Base-by-base conservation (phyloP, 2,329 filamentous ascomycete genomes). In the Emergomyces africanus region DNA sequence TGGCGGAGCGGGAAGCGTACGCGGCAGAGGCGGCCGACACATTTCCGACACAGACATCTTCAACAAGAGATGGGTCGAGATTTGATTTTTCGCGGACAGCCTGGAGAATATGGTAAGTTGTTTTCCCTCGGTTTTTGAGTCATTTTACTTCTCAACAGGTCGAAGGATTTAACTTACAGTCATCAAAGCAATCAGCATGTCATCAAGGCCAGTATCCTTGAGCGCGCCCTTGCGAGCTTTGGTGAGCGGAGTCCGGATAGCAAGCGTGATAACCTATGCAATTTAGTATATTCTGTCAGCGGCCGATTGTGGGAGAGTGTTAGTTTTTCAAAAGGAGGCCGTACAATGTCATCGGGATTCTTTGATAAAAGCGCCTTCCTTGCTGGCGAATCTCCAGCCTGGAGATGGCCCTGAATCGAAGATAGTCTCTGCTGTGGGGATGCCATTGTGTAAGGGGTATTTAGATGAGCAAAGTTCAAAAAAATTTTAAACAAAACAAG, bases 11-110 rank as follows among this genome's bases (percentile, higher is more conserved):
- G 81, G 94, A 91, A 57, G 91, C 92, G 42, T 92, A 92, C 61
- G 90, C 90, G 60, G 88, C 88, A 58, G 90, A 89, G 12, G 90
- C 90, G n/a, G 89, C 84, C 54, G 96, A 84, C 23, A 95, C 90
- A 62, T 87, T 87, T 64, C 91, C 91, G 61, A 96, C 89, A 60
- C 85, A 87, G 64, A 96, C 86, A 72, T 96, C 91, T 75, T 96
- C 89, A 58, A 96, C 89, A 50, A 95, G 82, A 54, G 78, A 79
- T 39, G 91, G 90, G 76, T 95, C 87, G 75, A 96, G 90, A 65
- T 85, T 84, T 65, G 90, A 95, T 66, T 90, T 88, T 63, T 88
- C 80, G 69, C 96, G 81, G 63, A 96, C 79, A 60, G 83, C 84
- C 75, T 84, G 83, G 72, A 15, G 37, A 28, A 50, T 10, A 39